Percentiles rank a stretch among this genome's conserved stretches.
Conservation (phyloP, 139 green algal species). For the Micromonas commoda region DNA sequence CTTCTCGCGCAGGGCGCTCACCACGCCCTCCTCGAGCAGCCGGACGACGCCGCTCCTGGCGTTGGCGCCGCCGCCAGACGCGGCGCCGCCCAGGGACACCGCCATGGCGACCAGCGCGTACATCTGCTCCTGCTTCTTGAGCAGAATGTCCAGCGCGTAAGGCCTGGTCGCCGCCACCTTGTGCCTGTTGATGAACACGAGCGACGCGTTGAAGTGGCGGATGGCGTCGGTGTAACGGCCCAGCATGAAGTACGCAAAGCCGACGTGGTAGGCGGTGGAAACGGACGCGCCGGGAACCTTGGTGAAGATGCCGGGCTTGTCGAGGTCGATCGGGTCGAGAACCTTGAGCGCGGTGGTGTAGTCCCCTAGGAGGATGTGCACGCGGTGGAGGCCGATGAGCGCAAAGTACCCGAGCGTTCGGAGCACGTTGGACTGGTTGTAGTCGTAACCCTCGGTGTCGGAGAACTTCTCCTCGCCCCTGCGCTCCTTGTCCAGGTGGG, state of each 20-base stretch:
- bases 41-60: constrained; percentile 32
- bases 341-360: constrained; percentile 67
- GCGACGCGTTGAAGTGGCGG: constrained; percentile 74
- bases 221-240: constrained; percentile 77
- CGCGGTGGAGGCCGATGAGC: constrained; percentile 78
- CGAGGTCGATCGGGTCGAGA: constrained; percentile 62
- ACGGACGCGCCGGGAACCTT: constrained; percentile 78
- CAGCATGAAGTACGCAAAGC: constrained; percentile 85
- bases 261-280: constrained; percentile 89
- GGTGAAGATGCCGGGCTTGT: constrained; percentile 57
- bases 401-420: constrained; percentile 86
- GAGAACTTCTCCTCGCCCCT: constrained; percentile 46
- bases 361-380: constrained; percentile 88
- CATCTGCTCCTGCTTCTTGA: constrained; percentile 99
- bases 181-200: constrained; percentile 65
- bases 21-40: constrained; percentile 56
- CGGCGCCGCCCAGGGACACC: constrained; percentile 57
- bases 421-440: constrained; percentile 82
- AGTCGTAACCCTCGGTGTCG: constrained; percentile 67
- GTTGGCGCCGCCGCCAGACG: constrained; percentile 3
- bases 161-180: constrained; percentile 31
- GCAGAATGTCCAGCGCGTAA: constrained; percentile 56
- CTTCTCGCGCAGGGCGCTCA: constrained; percentile 48
- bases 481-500: constrained; percentile 58
- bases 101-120: constrained; percentile 76